These are phyloP conservation scores for Thelonectria rubi DNA, from an alignment of 2,329 filamentous ascomycete species.

Conservation along the genomic window DNA sequence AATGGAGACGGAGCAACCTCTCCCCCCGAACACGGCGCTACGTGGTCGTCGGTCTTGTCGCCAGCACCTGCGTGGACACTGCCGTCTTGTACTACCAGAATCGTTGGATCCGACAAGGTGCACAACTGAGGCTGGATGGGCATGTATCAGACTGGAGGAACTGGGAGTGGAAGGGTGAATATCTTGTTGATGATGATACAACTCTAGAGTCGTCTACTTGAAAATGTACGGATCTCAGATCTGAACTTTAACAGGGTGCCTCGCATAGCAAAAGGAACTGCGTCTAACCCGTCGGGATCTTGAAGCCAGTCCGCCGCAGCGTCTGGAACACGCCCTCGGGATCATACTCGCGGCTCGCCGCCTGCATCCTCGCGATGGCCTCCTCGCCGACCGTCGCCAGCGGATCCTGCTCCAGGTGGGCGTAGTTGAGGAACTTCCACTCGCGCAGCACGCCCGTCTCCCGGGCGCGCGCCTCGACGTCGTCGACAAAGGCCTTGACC, in stretches of 20 bases:
- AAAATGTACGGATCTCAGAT: not conserved
- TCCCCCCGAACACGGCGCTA: constrained; percentile 42
- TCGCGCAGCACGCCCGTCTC: constrained; percentile 40
- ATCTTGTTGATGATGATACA: not conserved
- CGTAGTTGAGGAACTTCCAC: constrained; percentile 57
- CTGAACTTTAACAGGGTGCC: not conserved
- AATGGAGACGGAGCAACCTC: constrained; percentile 43
- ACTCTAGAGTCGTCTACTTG: constrained; percentile 5
- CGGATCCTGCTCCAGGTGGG: constrained; percentile 50
- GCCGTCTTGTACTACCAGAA: constrained; percentile 42
- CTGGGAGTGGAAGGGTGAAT: not conserved
- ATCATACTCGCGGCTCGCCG: constrained; percentile 50
- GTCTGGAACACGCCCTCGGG: constrained; percentile 51
- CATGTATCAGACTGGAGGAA: not conserved
- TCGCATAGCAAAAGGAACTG: not conserved
- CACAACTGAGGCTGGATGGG: not conserved
- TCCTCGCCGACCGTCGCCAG: constrained; percentile 50
- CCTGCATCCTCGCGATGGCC: constrained; percentile 47
- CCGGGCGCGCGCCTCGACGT: constrained; percentile 41
- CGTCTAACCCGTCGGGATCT: constrained; percentile 38
- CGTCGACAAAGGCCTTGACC: constrained; percentile 46
- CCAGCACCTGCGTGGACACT: constrained; percentile 36
- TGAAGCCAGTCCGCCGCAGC: constrained; percentile 45
- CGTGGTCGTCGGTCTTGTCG: constrained; percentile 32
- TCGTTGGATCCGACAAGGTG: constrained; percentile 27